phyloP scores from a whole-genome alignment of 148 eudicot genomes.

The Cornus suecica region DNA sequence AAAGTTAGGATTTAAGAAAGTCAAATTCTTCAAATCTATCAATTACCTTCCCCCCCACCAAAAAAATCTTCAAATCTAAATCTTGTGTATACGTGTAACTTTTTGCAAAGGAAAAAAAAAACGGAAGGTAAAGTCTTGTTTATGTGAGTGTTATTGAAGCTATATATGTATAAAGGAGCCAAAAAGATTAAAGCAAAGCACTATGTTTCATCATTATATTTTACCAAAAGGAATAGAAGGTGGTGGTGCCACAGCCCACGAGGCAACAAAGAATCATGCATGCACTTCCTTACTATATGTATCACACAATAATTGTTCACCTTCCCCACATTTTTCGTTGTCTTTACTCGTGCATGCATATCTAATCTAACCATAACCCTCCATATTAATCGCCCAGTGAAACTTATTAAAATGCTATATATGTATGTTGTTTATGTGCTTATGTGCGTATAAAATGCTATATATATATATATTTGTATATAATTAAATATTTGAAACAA shows the following conservation, averaged over 20 bases:
- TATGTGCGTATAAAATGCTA: too few relatives aligned
- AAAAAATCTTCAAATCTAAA: too few relatives aligned
- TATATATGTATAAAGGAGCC: not conserved
- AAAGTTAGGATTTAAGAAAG: too few relatives aligned
- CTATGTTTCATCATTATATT: too few relatives aligned
- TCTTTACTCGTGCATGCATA: not conserved
- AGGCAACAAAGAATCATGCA: not conserved
- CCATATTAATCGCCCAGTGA: slow-evolving; percentile 2
- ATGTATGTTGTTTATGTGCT: too few relatives aligned
- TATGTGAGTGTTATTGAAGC: not conserved
- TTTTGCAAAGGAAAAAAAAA: too few relatives aligned
- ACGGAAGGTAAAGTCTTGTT: not conserved
- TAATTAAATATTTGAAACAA: too few relatives aligned
- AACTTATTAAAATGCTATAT: not conserved
- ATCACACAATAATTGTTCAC: slow-evolving; percentile 8
- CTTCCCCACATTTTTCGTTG: not conserved
- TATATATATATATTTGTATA: too few relatives aligned
- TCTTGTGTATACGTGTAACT: too few relatives aligned
- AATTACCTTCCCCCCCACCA: too few relatives aligned
- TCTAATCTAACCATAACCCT: not conserved
- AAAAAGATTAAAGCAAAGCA: not conserved
- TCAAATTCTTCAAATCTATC: too few relatives aligned
- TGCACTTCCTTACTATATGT: not conserved
- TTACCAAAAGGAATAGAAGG: not conserved
- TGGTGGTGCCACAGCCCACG: not conserved